A percentile compares a stretch with the other conserved stretches of the same genome.
These are phyloP conservation scores for Arthrobotrys sinensis DNA, from an alignment of 2,329 filamentous ascomycete species.

Conservation along the genomic window DNA sequence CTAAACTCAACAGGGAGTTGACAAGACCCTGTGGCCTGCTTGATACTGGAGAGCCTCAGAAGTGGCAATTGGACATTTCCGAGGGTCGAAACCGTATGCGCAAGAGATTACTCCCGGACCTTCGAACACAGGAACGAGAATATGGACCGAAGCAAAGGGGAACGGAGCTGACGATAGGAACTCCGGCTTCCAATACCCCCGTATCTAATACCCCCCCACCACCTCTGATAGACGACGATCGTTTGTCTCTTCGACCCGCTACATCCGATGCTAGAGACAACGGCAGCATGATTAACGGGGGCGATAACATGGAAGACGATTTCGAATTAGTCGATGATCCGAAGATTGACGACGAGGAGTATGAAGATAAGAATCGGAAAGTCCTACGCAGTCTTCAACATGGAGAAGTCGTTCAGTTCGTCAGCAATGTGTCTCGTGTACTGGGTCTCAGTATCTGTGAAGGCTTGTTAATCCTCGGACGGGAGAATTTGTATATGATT, in stretches of 20 bases:
- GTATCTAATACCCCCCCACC: constrained; percentile 58
- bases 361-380: constrained; percentile 98
- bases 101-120: constrained; percentile 85
- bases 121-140: constrained; percentile 76
- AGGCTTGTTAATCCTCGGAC: constrained; percentile 92
- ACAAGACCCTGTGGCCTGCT: constrained; percentile 86
- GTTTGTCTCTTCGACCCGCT: constrained; percentile 44
- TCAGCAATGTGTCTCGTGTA: constrained; percentile 95
- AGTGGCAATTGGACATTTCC: constrained; percentile 95
- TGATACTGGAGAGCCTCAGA: constrained; percentile 75
- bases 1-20: constrained; percentile 83
- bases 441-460: constrained; percentile 94
- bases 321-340: constrained; percentile 97
- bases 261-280: constrained; percentile 62
- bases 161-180: constrained; percentile 67
- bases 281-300: constrained; percentile 45
- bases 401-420: constrained; percentile 91
- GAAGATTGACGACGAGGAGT: constrained; percentile 83
- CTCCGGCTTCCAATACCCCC: constrained; percentile 17
- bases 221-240: constrained; percentile 64
- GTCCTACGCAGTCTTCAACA: constrained; percentile 94
- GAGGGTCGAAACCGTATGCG: constrained; percentile 97
- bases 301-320: constrained; percentile 80
- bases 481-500: constrained; percentile 91
- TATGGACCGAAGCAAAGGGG: constrained; percentile 87